phyloP scores from a whole-genome alignment of 192 early-diverging fungal species.

The Paraglomus brasilianum region DNA sequence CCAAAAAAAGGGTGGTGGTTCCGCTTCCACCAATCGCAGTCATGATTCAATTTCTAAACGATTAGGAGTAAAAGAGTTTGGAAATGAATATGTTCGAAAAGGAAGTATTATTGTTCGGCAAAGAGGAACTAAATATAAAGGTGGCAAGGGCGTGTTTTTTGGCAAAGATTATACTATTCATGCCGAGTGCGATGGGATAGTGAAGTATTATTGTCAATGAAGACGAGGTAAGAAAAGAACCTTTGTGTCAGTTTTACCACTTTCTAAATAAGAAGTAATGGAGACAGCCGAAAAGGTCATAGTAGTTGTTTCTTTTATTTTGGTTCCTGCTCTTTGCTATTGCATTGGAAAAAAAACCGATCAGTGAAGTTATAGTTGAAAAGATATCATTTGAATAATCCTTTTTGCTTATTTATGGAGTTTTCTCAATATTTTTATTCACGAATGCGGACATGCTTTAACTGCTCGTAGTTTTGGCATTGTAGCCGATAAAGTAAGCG shows the following conservation, averaged over 20 bases:
- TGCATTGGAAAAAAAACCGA: no score
- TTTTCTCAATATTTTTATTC: no score
- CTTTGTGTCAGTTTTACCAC: constrained; percentile 6
- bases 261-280: no score
- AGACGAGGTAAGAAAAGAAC: background rate
- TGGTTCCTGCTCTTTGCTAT: no score
- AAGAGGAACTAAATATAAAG: constrained; percentile 18
- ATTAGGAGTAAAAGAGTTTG: constrained; percentile 20
- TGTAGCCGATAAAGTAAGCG: no score
- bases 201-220: constrained; percentile 11
- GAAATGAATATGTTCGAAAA: background rate
- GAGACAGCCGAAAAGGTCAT: no score
- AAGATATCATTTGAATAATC: no score
- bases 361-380: no score
- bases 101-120: constrained; percentile 17
- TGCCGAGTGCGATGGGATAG: constrained; percentile 9
- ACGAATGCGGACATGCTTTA: no score
- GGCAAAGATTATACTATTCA: constrained; percentile 20
- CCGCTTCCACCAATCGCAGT: constrained; percentile 4
- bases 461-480: no score
- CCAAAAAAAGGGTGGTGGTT: constrained; percentile 25
- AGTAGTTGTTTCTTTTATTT: no score
- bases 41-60: constrained; percentile 4
- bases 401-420: no score
- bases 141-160: background rate